Percentiles rank a stretch among this genome's conserved stretches.
Conservation (phyloP, 2,329 filamentous ascomycete species). For the Macrophomina tecta region DNA sequence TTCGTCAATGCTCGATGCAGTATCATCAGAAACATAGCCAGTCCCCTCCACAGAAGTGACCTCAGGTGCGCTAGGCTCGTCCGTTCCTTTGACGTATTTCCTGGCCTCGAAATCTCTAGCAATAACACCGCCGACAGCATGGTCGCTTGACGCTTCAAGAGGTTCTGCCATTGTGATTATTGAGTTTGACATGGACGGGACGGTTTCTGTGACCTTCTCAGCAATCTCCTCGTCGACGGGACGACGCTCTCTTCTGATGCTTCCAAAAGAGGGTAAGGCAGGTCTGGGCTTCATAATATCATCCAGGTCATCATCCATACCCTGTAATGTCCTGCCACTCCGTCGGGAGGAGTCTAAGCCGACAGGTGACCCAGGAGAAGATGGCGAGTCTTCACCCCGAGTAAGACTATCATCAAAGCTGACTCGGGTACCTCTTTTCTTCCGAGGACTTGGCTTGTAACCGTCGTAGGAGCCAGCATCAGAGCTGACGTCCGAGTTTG, state of each 20-base stretch:
- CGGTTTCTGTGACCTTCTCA: constrained; percentile 59
- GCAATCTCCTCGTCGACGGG: constrained; percentile 53
- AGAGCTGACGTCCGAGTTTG: constrained; percentile 48
- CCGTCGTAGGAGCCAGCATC: constrained; percentile 35
- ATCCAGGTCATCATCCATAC: constrained; percentile 67
- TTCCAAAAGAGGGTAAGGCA: constrained; percentile 76
- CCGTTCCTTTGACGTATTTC: constrained; percentile 43
- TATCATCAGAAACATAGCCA: constrained; percentile 63
- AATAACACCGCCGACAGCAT: constrained; percentile 63
- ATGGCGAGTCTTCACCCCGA: constrained; percentile 53
- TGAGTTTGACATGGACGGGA: constrained; percentile 45
- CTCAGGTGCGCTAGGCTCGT: constrained; percentile 72
- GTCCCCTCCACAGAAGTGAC: constrained; percentile 72
- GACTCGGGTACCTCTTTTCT: constrained; percentile 72
- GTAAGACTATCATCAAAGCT: constrained; percentile 65
- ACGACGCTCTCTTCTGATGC: constrained; percentile 66
- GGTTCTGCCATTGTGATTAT: constrained; percentile 43
- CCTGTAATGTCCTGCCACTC: constrained; percentile 41
- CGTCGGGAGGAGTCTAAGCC: constrained; percentile 49
- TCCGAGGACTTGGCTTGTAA: constrained; percentile 41
- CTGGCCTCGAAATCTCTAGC: constrained; percentile 56
- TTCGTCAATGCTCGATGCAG: constrained; percentile 11
- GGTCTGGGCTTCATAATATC: constrained; percentile 76
- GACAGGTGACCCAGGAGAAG: constrained; percentile 19
- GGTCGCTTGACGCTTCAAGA: constrained; percentile 65